Evolutionary conservation across 139 green algal species (phyloP).

Genomic region (Ettlia oleoabundans): DNA sequence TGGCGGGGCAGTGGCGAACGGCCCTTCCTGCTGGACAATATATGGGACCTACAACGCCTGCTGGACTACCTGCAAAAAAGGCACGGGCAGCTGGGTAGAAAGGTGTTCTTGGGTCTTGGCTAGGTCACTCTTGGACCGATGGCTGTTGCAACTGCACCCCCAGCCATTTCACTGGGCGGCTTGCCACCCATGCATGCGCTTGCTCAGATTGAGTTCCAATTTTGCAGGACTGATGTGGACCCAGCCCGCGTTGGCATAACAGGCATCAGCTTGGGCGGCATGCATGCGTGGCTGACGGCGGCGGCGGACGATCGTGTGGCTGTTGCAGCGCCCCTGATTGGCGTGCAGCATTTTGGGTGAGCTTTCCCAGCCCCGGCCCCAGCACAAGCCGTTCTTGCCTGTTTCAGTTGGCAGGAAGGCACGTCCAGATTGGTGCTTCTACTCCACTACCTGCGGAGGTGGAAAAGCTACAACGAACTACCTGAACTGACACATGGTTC

Average conservation of each 20-base stretch:
- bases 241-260: conserved; percentile 62
- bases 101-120: too few relatives aligned
- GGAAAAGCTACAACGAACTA: too few relatives aligned
- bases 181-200: too few relatives aligned
- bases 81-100: background rate
- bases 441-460: too few relatives aligned
- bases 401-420: too few relatives aligned
- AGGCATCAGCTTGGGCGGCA: conserved; percentile 73
- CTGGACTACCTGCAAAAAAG: conserved; percentile 64
- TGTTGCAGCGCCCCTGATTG: conserved; percentile 66
- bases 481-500: too few relatives aligned
- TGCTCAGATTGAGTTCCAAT: background rate
- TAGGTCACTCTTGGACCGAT: too few relatives aligned
- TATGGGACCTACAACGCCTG: conserved; percentile 74
- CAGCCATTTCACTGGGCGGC: background rate
- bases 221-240: conserved; percentile 66
- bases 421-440: too few relatives aligned
- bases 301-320: conserved; percentile 63
- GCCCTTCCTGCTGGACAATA: conserved; percentile 78
- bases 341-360: conserved; percentile 70
- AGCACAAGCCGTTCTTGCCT: too few relatives aligned
- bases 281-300: conserved; percentile 70
- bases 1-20: conserved; percentile 57
- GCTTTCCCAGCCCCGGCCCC: too few relatives aligned
- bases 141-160: too few relatives aligned